phyloP scores from a whole-genome alignment of 2,329 filamentous ascomycete genomes.

The Cryphonectria parasitica region DNA sequence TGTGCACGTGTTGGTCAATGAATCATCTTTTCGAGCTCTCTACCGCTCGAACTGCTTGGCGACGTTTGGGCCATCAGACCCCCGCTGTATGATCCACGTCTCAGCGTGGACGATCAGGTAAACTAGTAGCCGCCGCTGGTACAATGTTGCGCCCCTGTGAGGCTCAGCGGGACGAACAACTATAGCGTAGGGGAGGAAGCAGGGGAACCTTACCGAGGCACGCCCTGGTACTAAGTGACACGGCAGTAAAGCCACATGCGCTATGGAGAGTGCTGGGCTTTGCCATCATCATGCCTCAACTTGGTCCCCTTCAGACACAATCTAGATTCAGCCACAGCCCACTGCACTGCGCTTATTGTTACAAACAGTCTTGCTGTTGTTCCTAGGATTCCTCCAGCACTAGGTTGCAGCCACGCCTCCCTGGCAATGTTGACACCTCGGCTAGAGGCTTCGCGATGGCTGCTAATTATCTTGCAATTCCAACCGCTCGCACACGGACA shows the following conservation, averaged over 20 bases:
- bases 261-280: background rate
- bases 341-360: background rate
- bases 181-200: too few species aligned
- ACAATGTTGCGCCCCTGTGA: background rate
- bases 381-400: background rate
- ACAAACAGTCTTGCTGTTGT: background rate
- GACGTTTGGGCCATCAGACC: constrained; percentile 13
- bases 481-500: background rate
- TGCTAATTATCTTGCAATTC: background rate
- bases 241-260: background rate
- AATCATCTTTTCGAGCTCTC: background rate
- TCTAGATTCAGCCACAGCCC: background rate
- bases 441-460: background rate
- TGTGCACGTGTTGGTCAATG: background rate
- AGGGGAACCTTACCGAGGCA: background rate
- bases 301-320: background rate
- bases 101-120: constrained; percentile 3
- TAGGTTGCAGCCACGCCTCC: background rate
- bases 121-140: background rate
- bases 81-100: constrained; percentile 8
- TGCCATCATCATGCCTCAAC: background rate
- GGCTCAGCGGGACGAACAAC: background rate
- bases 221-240: background rate
- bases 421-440: background rate
- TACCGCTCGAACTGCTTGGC: too few species aligned